Base-by-base conservation (phyloP, 306 rosid species). In the Crotalaria pallida region DNA sequence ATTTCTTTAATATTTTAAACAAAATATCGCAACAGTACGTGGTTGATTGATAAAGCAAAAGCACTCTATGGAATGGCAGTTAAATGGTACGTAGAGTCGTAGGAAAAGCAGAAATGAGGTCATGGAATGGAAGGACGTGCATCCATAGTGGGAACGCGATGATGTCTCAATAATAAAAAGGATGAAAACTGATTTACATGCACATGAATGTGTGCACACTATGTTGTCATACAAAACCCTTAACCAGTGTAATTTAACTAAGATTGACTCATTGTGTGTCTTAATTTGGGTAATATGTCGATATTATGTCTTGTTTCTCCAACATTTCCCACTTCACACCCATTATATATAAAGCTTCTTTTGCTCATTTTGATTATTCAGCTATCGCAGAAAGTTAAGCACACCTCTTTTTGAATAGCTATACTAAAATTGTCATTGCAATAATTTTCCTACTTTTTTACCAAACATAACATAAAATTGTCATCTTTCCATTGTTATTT, bases 221-320 rank as follows among this genome's bases (percentile, higher is more conserved):
- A 83, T 89, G 96, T 87, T 71, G 96, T 70, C 96, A 87, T 87
- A 11, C 73, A 58, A 78, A 70, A 3, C 55, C 58, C 21, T 23
- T 56, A 36, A 13, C 2, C 22, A 33, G 41, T 27, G 41, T 18
- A 38, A 64, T 63, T 57, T 6, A 41, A 29, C 57, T 52, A 50
- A 1, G 29, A 69, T 56, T 67, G 33, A 40, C 22, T 21, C 44
- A 26, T 23, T 5, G 1, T 8, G 16, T 17, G 26, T 41, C 51
- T 53, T 33, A 2, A 2, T 71, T 68, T 24, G 19, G 53, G 22
- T 47, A 80, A 51, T 17, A 82, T 84, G 96, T 82, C 80, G 86
- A 84, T 76, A 86, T 81, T 52, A 84, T 80, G 91, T 78, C 79
- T 4, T 49, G 33, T 58, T 40, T 8, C 47, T 68, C 21, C 68